These are phyloP conservation scores for Ulvella scutata DNA, from an alignment of 139 green algal species.

Conservation along the genomic window DNA sequence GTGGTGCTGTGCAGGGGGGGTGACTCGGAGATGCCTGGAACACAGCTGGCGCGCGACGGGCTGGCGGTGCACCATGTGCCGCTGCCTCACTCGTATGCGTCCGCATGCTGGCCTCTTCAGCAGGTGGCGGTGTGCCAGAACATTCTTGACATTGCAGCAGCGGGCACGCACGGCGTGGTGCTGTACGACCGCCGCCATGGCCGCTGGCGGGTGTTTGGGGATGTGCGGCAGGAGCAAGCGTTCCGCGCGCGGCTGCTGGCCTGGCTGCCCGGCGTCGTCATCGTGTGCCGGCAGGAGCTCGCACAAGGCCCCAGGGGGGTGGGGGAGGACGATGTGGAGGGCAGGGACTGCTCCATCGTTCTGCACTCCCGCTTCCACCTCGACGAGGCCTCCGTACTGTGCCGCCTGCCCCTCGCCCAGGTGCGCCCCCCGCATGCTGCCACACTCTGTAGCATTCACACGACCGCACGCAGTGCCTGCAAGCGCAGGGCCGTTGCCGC, in stretches of 20 bases:
- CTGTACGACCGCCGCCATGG: slow-evolving; percentile 47
- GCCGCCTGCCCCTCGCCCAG: slow-evolving; percentile 19
- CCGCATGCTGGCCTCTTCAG: slow-evolving; percentile 41
- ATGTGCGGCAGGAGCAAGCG: slow-evolving; percentile 64
- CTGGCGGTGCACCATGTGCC: slow-evolving; percentile 40
- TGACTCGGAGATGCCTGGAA: too few relatives aligned
- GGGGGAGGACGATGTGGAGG: not conserved
- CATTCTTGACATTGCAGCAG: slow-evolving; percentile 67
- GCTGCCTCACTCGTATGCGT: slow-evolving; percentile 49
- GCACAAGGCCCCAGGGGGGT: not conserved
- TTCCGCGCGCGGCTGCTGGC: slow-evolving; percentile 27
- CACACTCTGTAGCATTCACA: not conserved
- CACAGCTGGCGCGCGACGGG: slow-evolving; percentile 6
- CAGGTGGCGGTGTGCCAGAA: slow-evolving; percentile 28
- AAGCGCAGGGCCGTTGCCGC: too few relatives aligned
- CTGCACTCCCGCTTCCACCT: slow-evolving; percentile 77
- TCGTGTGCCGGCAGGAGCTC: slow-evolving; percentile 13
- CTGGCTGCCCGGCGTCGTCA: slow-evolving; percentile 39
- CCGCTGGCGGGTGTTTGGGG: slow-evolving; percentile 69
- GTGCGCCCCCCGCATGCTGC: not conserved
- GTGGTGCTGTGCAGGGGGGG: too few relatives aligned
- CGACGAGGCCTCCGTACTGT: slow-evolving; percentile 66
- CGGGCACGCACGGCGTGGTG: slow-evolving; percentile 53
- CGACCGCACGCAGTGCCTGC: too few relatives aligned
- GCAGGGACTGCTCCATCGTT: slow-evolving; percentile 37